Evolutionary conservation across 495 filamentous ascomycete species (phyloP).

Genomic region (Aspergillus conjunctus): DNA sequence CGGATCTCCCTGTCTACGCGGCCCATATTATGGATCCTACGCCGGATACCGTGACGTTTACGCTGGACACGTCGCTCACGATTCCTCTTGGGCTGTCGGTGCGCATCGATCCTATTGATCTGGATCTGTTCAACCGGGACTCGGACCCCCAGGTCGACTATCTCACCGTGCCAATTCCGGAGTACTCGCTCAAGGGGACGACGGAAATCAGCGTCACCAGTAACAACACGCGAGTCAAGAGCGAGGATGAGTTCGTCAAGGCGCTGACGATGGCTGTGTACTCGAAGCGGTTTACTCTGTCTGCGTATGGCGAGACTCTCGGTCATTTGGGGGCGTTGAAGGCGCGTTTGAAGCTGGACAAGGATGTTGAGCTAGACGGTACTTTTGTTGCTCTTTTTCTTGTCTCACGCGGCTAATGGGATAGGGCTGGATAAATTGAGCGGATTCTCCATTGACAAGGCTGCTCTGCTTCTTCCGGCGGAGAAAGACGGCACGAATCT

Average conservation of each 20-base stretch:
- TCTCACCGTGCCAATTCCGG: conserved; percentile 35
- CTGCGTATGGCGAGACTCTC: conserved; percentile 35
- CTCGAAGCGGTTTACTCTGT: conserved; percentile 35
- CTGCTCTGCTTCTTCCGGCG: conserved; percentile 43
- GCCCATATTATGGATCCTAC: conserved; percentile 40
- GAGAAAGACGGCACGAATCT: conserved; percentile 40
- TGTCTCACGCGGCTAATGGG: neutral
- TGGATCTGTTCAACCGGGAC: conserved; percentile 42
- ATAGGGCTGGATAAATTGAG: conserved; percentile 42
- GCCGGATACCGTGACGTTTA: conserved; percentile 37
- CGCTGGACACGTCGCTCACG: conserved; percentile 37
- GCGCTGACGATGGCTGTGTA: conserved; percentile 44
- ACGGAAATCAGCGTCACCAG: conserved; percentile 37
- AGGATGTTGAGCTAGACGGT: conserved; percentile 40
- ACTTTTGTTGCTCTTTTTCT: neutral
- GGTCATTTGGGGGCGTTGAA: conserved; percentile 42
- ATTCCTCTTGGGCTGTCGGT: conserved; percentile 37
- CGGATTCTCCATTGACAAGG: conserved; percentile 46
- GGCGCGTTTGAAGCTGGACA: conserved; percentile 38
- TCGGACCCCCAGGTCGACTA: conserved; percentile 36
- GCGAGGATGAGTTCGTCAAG: conserved; percentile 39
- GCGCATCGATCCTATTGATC: conserved; percentile 34
- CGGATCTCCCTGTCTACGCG: conserved; percentile 38
- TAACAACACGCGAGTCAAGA: conserved; percentile 39
- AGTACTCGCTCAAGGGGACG: conserved; percentile 36